A percentile compares a stretch with the other conserved stretches of the same genome.
Conservation (phyloP, 495 filamentous ascomycete genomes). For the Lentithecium fluviatile region DNA sequence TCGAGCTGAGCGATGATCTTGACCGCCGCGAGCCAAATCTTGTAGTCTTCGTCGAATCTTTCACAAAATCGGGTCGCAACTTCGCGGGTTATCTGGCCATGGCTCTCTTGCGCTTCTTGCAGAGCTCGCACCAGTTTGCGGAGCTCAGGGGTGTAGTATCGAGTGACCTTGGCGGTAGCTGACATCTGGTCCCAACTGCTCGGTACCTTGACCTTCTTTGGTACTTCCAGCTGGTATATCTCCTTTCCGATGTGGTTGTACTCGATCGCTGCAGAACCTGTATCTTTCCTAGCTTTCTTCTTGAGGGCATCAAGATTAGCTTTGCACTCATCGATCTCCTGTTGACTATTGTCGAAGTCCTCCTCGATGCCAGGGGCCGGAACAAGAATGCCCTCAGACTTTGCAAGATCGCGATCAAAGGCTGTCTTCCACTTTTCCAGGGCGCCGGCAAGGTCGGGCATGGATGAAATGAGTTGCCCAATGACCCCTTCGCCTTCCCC, state of each 20-base stretch:
- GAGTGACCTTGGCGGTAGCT: conserved; percentile 82
- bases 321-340: conserved; percentile 68
- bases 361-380: conserved; percentile 87
- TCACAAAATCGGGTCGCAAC: conserved; percentile 79
- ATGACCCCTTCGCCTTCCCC: conserved; percentile 76
- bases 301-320: conserved; percentile 69
- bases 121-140: conserved; percentile 76
- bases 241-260: conserved; percentile 94
- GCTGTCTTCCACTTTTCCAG: conserved; percentile 86
- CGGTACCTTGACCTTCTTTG: conserved; percentile 81
- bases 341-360: conserved; percentile 88
- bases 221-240: conserved; percentile 92
- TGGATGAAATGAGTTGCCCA: conserved; percentile 72
- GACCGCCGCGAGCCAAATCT: conserved; percentile 82
- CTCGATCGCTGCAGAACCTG: conserved; percentile 67
- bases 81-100: conserved; percentile 87
- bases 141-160: conserved; percentile 89
- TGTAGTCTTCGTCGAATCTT: conserved; percentile 84
- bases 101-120: conserved; percentile 92
- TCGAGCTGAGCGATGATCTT: conserved; percentile 88
- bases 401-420: conserved; percentile 82
- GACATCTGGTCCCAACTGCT: conserved; percentile 95
- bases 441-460: conserved; percentile 78
- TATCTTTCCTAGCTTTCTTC: conserved; percentile 64
- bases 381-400: conserved; percentile 71